These are phyloP conservation scores for Lagenaria siceraria DNA, from an alignment of 306 rosid genomes.

Conservation along the genomic window DNA sequence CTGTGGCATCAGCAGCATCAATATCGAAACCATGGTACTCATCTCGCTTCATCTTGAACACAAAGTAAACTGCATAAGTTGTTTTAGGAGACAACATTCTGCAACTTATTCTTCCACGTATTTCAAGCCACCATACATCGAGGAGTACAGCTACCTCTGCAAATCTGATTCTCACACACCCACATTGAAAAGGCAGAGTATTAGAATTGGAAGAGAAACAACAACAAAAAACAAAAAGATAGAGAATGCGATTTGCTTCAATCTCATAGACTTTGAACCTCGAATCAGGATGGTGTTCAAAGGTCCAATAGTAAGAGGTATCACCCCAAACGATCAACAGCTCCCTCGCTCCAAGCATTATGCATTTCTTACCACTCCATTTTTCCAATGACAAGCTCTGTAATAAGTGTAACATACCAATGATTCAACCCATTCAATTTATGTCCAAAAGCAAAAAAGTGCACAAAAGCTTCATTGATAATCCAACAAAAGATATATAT, in stretches of 20 bases:
- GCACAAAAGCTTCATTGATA: too few relatives aligned
- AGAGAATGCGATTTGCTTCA: neutral
- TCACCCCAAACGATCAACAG: neutral
- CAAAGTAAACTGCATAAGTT: conserved; percentile 2
- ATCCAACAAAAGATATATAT: neutral
- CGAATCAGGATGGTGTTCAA: neutral
- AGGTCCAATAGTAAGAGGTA: neutral
- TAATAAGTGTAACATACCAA: neutral
- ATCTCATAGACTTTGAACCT: neutral
- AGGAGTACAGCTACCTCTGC: conserved; percentile 7
- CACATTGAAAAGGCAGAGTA: neutral
- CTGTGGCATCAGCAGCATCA: neutral
- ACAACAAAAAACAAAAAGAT: too few relatives aligned
- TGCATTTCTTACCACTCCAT: conserved; percentile 13
- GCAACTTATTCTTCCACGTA: neutral
- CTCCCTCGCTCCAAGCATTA: conserved; percentile 9
- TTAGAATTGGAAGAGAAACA: neutral
- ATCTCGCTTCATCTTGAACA: neutral
- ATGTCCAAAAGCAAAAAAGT: too few relatives aligned
- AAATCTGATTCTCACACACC: neutral
- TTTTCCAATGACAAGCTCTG: conserved; percentile 7
- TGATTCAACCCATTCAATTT: neutral
- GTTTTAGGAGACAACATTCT: conserved; percentile 3
- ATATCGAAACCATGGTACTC: neutral
- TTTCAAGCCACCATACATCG: neutral